phyloP scores from a whole-genome alignment of 371 early-diverging fungal species.

The Circinella minor region DNA sequence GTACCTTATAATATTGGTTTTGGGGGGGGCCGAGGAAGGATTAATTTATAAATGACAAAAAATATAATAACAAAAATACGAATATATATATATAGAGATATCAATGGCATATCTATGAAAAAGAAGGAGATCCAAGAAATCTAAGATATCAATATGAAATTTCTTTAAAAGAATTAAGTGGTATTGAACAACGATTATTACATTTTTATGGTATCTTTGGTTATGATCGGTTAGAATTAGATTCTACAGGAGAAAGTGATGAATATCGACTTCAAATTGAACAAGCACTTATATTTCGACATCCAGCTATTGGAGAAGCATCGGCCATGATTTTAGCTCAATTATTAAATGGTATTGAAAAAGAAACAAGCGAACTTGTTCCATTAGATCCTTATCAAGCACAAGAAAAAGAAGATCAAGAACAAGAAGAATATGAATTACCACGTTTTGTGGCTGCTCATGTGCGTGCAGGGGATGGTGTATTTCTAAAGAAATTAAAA shows the following conservation, averaged over 20 bases:
- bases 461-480: constrained; percentile 41
- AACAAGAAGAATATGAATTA: constrained; percentile 15
- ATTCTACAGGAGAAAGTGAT: constrained; percentile 17
- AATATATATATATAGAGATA: constrained; percentile 23
- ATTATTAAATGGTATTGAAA: constrained; percentile 22
- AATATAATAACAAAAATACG: too few species aligned
- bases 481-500: constrained; percentile 28
- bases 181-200: constrained; percentile 24
- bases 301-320: constrained; percentile 26
- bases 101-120: constrained; percentile 32
- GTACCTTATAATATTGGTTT: too few species aligned
- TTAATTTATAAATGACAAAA: not conserved
- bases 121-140: constrained; percentile 16
- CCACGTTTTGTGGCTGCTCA: constrained; percentile 44
- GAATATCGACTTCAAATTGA: constrained; percentile 31
- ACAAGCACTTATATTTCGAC: constrained; percentile 30
- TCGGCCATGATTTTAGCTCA: constrained; percentile 30
- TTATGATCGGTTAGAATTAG: constrained; percentile 26
- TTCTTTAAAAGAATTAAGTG: constrained; percentile 21
- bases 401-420: constrained; percentile 18
- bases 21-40: not conserved
- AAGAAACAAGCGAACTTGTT: constrained; percentile 16
- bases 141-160: constrained; percentile 31
- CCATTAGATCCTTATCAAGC: constrained; percentile 31
- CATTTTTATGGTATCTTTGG: constrained; percentile 40